phyloP scores from a whole-genome alignment of 805 yeast species.

The Teunomyces lycoperdinae region DNA sequence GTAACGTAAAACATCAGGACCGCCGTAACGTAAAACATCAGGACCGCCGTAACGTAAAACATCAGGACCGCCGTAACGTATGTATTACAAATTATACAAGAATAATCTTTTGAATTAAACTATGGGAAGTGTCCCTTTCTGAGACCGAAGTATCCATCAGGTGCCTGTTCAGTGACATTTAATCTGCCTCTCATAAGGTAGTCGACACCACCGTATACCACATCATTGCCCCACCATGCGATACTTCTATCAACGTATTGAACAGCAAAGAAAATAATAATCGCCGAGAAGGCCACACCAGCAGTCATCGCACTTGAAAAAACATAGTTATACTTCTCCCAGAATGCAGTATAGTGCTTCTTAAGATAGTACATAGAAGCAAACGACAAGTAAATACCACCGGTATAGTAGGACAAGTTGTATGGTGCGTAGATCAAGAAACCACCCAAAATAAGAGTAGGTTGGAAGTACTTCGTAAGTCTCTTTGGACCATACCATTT shows the following conservation, averaged over 20 bases:
- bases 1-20: neutral
- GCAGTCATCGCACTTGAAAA: constrained; percentile 29
- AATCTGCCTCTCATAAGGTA: constrained; percentile 11
- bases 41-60: neutral
- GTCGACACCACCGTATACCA: constrained; percentile 35
- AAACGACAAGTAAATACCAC: constrained; percentile 25
- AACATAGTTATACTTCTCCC: constrained; percentile 37
- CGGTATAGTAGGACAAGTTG: constrained; percentile 29
- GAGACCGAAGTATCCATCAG: constrained; percentile 40
- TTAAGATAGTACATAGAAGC: constrained; percentile 29
- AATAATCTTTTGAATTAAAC: neutral
- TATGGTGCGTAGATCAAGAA: constrained; percentile 30
- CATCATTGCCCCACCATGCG: constrained; percentile 32
- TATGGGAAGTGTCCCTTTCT: constrained; percentile 24
- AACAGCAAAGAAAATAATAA: constrained; percentile 38
- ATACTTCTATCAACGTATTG: constrained; percentile 30
- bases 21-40: neutral
- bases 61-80: neutral
- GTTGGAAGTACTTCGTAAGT: constrained; percentile 29
- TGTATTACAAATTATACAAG: too few relatives aligned
- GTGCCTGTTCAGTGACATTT: constrained; percentile 19
- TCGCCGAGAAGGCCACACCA: constrained; percentile 33
- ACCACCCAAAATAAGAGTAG: constrained; percentile 32
- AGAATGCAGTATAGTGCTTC: constrained; percentile 27
- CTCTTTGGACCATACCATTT: constrained; percentile 16